These are phyloP conservation scores for Dalbergia cochinchinensis DNA, from an alignment of 306 rosid genomes.

Conservation along the genomic window DNA sequence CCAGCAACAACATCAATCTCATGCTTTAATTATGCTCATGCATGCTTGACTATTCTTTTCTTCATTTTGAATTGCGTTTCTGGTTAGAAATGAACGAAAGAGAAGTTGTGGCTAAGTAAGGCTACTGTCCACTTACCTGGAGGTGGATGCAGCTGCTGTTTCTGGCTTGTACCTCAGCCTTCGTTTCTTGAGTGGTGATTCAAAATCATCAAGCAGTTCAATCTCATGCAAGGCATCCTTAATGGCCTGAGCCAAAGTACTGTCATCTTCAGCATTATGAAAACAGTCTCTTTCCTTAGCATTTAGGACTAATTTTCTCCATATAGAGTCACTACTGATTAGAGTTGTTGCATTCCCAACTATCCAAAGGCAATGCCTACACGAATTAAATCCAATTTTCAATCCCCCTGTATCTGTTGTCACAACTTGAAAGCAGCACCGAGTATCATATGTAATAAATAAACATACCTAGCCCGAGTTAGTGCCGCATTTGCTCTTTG, in stretches of 20 bases:
- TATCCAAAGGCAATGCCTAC: slow-evolving; percentile 64
- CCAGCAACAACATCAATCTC: slow-evolving; percentile 1
- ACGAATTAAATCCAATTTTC: slow-evolving; percentile 8
- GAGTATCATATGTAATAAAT: not conserved
- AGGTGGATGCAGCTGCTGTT: slow-evolving; percentile 28
- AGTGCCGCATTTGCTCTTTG: slow-evolving; percentile 67
- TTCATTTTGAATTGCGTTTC: slow-evolving; percentile 14
- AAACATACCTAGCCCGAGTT: slow-evolving; percentile 61
- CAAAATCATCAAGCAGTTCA: slow-evolving; percentile 30
- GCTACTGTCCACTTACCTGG: slow-evolving; percentile 21
- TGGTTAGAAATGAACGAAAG: not conserved
- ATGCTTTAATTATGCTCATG: not conserved
- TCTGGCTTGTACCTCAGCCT: slow-evolving; percentile 12
- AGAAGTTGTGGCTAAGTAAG: not conserved
- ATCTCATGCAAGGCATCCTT: slow-evolving; percentile 44
- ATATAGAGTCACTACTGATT: slow-evolving; percentile 35
- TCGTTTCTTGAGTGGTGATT: slow-evolving; percentile 25
- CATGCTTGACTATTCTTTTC: not conserved
- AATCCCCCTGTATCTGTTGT: not conserved
- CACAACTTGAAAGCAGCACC: not conserved
- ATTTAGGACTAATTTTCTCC: slow-evolving; percentile 52
- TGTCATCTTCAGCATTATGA: slow-evolving; percentile 57
- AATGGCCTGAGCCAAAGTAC: slow-evolving; percentile 52
- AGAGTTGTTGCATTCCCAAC: slow-evolving; percentile 57
- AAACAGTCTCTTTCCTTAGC: slow-evolving; percentile 55